Evolutionary conservation across 345 rosid genomes (phyloP), one percentile per base, ranked within the genome.

Genomic region (Chamaenerion angustifolium): DNA sequence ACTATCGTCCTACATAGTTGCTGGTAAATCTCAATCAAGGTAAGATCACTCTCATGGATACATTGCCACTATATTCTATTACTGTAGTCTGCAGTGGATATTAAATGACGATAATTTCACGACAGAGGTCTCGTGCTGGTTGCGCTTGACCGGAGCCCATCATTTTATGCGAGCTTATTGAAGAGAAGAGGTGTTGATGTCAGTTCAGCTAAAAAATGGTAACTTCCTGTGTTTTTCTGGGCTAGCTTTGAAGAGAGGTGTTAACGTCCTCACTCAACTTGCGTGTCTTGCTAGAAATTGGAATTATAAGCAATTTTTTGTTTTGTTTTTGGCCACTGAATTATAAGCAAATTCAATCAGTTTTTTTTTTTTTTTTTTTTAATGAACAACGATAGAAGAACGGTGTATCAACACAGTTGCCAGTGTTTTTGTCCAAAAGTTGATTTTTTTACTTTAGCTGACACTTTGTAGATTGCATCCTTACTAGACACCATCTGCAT

Each of bases 11-110:
- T 57, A 57, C 64, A 72, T 80, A 71, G 65, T 80, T 45, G 75
- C 85, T 4, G 87, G 78, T 19, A 87, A 92, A 63, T 76, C 90
- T 8, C 93, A 84, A 62, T 87, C 94, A 3, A 73, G 75, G 95
- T 78, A 14, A 19, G 45, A 56, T 45, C 51, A 7, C 12, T 4
- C 58, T 40, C 25, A 46, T n/a, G 9, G 11, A 42, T 25, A 3
- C 25, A 13, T 51, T 45, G 51, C 23, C 0, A 44, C 12, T 64
- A 19, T 14, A 10, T 45, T 12, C 8, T 12, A 12, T 17, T 1
- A 25, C 18, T 8, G 0, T 13, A 5, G 16, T 11, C 23, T 13
- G n/a, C 1, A 41, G 45, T 4, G 35, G 25, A 8, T 4, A 47
- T 10, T 40, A 18, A 10, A 41, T 25, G 37, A 31, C 17, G 25